Evolutionary conservation across 1,284 basidiomycete genomes (phyloP).

Genomic region (Naganishia sp.): DNA sequence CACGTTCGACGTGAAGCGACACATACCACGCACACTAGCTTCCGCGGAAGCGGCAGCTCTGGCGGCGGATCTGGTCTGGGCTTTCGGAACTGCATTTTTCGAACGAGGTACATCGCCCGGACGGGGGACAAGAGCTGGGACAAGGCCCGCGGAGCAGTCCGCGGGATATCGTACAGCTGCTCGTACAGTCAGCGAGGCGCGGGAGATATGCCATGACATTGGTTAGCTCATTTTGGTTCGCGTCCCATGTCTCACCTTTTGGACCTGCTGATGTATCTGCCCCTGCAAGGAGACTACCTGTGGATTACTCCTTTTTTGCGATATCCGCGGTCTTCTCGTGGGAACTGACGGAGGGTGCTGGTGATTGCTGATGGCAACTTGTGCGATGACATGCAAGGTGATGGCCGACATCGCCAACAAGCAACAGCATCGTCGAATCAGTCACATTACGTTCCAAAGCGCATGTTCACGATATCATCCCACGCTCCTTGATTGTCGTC

Average conservation of each 20-base stretch:
- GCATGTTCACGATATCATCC: background rate
- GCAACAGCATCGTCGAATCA: too few relatives aligned
- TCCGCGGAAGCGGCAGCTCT: too few relatives aligned
- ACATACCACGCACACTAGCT: too few relatives aligned
- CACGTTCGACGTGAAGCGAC: background rate
- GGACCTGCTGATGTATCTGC: constrained; percentile 18
- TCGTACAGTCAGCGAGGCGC: background rate
- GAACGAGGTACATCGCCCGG: background rate
- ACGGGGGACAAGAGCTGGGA: too few relatives aligned
- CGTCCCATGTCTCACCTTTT: constrained; percentile 9
- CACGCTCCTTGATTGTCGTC: constrained; percentile 19
- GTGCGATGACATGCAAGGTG: too few relatives aligned
- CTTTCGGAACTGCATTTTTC: constrained; percentile 2
- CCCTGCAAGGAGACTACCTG: background rate
- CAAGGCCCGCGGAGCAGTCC: background rate
- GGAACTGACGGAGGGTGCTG: constrained; percentile 12
- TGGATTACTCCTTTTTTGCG: constrained; percentile 27
- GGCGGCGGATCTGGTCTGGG: constrained; percentile 20
- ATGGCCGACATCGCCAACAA: too few relatives aligned
- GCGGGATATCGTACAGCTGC: too few relatives aligned
- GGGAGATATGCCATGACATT: constrained; percentile 22
- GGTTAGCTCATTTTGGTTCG: background rate
- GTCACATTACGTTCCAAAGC: too few relatives aligned
- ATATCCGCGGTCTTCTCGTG: constrained; percentile 1
- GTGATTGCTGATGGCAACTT: background rate